A percentile compares a stretch with the other conserved stretches of the same genome.
phyloP scores from a whole-genome alignment of 768 basidiomycete species.

The Naganishia kalamii region DNA sequence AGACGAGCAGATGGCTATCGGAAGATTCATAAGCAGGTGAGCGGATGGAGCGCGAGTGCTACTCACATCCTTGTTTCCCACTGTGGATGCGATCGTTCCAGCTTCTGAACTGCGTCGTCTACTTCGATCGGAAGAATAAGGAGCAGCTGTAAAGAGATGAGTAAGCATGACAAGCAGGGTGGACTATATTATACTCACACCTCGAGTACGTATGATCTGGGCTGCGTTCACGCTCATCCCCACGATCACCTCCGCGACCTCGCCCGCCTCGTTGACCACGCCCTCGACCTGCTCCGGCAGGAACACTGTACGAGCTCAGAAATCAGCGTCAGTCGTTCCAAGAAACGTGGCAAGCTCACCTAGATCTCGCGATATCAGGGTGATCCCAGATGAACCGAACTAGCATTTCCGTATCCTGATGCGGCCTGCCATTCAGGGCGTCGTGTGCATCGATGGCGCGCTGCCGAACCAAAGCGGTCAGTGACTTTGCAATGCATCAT shows the following conservation, averaged over 20 bases:
- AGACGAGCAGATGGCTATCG: constrained; percentile 5
- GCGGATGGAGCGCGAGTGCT: not conserved
- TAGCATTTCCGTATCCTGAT: constrained; percentile 82
- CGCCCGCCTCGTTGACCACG: constrained; percentile 38
- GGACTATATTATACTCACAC: not conserved
- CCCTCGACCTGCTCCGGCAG: constrained; percentile 1
- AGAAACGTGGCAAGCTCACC: not conserved
- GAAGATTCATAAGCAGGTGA: not conserved
- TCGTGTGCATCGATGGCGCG: constrained; percentile 48
- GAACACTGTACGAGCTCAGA: not conserved
- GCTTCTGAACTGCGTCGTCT: constrained; percentile 9
- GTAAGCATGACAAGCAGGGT: not conserved
- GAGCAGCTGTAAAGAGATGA: not conserved
- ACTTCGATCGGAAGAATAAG: constrained; percentile 8
- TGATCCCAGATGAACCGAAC: constrained; percentile 80
- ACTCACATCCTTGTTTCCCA: not conserved
- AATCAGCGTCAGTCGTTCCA: constrained; percentile 1
- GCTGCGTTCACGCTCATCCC: constrained; percentile 10
- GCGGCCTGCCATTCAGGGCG: constrained; percentile 65
- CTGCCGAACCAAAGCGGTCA: not conserved
- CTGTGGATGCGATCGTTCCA: not conserved
- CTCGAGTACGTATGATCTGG: not conserved
- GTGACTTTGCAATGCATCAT: not conserved
- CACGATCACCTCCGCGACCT: constrained; percentile 45
- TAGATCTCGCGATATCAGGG: constrained; percentile 26